Evolutionary conservation across 2,329 filamentous ascomycete species (phyloP), one percentile per base, ranked within the genome.

Genomic region (Colletotrichum noveboracense): DNA sequence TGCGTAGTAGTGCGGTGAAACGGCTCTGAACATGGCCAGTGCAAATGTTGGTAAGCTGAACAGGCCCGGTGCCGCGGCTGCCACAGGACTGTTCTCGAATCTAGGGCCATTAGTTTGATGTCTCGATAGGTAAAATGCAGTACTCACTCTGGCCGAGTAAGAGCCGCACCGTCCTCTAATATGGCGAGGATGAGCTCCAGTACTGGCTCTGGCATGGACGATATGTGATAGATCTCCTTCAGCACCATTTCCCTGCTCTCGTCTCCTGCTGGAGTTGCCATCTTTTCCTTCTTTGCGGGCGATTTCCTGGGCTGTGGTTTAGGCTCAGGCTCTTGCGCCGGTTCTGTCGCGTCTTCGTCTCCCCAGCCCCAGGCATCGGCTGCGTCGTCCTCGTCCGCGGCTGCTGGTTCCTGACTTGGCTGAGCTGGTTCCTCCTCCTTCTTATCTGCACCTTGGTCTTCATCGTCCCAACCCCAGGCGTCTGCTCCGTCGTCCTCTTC

Each of bases 181-280:
- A 93, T 89, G 14, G 87, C 81, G 26, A 88, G 86, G 68, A 96
- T 91, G 32, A 95, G 88, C 21, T 91, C 88, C 24, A 96, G 88
- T 14, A 98, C 92, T 6, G 93, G 91, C 76, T 95, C 93, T 1
- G 97, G 96, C 83, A 98, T 94, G 4, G 94, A 94, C 0, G 96
- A 98, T 67, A 98, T 94, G 74, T 93, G 94, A 83, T 98, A 99
- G 2, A 91, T 94, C 85, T 99, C 97, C 76, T 90, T 94, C 60
- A 98, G 86, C 0, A 94, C 94, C 75, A 98, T 86, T 81, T 97
- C 94, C 71, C 92, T 88, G 10, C 88, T 87, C 66, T 80, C 74
- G 56, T 88, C 75, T 6, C 77, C 70, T 34, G 84, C 79, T 8
- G 79, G 58, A 36, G 80, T 70, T 36, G 71, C 32, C 38, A 74